Conservation (phyloP, 306 rosid species). For the Gastrolobium bilobum region DNA sequence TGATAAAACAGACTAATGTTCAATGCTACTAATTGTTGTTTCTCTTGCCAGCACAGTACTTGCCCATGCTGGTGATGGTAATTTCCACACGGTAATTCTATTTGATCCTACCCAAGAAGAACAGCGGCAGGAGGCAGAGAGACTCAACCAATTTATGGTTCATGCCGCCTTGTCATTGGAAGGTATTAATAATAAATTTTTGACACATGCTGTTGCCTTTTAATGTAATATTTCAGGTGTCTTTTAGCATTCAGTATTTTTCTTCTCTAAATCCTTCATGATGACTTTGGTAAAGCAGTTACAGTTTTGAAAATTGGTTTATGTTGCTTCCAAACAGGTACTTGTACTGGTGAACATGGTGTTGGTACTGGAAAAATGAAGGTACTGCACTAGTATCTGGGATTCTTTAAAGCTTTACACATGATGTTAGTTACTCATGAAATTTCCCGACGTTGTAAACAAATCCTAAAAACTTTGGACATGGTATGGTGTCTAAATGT, state of each 20-base stretch:
- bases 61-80: slow-evolving; percentile 98
- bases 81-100: slow-evolving; percentile 86
- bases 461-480: slow-evolving; percentile 26
- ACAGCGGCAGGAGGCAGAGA: slow-evolving; percentile 81
- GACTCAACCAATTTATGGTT: slow-evolving; percentile 88
- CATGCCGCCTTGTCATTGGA: slow-evolving; percentile 87
- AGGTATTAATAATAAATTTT: slow-evolving; percentile 59
- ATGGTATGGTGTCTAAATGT: slow-evolving; percentile 14
- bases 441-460: slow-evolving; percentile 34
- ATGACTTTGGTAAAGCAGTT: slow-evolving; percentile 23
- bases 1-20: slow-evolving; percentile 34
- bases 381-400: slow-evolving; percentile 56
- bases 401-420: slow-evolving; percentile 2
- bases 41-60: slow-evolving; percentile 73
- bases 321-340: slow-evolving; percentile 67
- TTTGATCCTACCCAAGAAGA: slow-evolving; percentile 82
- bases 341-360: slow-evolving; percentile 97
- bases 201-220: slow-evolving; percentile 14
- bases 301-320: slow-evolving; percentile 45
- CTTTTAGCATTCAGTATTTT: slow-evolving; percentile 34
- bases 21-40: slow-evolving; percentile 41
- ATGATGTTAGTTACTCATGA: slow-evolving; percentile 28
- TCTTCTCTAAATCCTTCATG: not conserved
- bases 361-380: slow-evolving; percentile 98
- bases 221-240: slow-evolving; percentile 33